Base-by-base conservation (phyloP, 2,329 filamentous ascomycete species). In the Colletotrichum sp. region DNA sequence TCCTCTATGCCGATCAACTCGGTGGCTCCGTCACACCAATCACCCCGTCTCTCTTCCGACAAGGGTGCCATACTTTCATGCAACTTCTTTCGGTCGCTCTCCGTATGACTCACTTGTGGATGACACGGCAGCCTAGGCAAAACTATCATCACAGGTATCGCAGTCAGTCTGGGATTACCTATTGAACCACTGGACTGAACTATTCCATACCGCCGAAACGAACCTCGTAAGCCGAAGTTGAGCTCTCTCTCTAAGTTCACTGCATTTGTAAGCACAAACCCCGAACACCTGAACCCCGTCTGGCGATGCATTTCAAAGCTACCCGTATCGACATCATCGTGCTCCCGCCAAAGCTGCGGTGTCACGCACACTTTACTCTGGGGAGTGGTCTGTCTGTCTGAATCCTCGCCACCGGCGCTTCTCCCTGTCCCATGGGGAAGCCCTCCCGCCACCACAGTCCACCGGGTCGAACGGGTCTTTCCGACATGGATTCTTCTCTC, bases 61-160 rank as follows among this genome's bases (percentile, higher is more conserved):
- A 56, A 64, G 60, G 71, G 67, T 64, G 56, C 36, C 60, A 32
- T 61, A 21, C 38, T 58, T 32, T 21, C 28, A 58, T 48, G 70
- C 55, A 43, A 43, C 6, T 61, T 21, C 65, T 67, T 60, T 48
- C 55, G 32, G 56, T 15, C 56, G 15, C 67, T 64, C 36, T n/a
- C 70, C 73, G 55, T 61, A 62, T 75, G 73, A 75, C 70, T 75
- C 70, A 75, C 30, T 32, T 48, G 32, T 67, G 43, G 48, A 70
- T 64, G 66, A n/a, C 48, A 66, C 36, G 66, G 36, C 48, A 71
- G 43, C 21, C 43, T 38, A 36, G 32, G 26, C 61, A 52, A 60
- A 38, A 62, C 62, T 61, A 67, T 62, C 69, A 24, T 61, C 68
- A 43, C 30, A 36, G 10, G 3, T 64, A 26, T 28, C 62, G 3